These are phyloP conservation scores for Scutellaria galericulata DNA, from an alignment of 257 asterid species.

Conservation along the genomic window DNA sequence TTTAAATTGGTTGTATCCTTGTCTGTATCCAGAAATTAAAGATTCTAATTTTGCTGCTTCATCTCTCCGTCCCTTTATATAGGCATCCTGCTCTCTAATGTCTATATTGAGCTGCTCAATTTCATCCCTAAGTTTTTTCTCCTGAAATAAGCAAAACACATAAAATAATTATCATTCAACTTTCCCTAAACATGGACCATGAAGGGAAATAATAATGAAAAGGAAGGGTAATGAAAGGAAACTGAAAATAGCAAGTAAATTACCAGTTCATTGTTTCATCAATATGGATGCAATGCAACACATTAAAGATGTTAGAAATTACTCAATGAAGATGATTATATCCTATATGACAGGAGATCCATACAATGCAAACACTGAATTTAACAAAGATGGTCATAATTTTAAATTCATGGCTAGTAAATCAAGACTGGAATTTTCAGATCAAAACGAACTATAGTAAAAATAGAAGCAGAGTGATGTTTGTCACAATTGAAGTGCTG, in stretches of 20 bases:
- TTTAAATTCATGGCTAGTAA: not conserved
- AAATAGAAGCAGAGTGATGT: not conserved
- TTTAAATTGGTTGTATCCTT: slow-evolving; percentile 69
- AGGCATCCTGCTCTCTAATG: slow-evolving; percentile 66
- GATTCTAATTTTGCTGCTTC: slow-evolving; percentile 67
- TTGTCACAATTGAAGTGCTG: not conserved
- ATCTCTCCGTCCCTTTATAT: slow-evolving; percentile 65
- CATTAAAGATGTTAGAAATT: slow-evolving; percentile 7
- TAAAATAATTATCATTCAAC: slow-evolving; percentile 17
- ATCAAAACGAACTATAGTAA: slow-evolving; percentile 7
- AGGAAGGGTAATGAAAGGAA: slow-evolving; percentile 16
- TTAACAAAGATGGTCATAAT: not conserved
- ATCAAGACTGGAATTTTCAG: slow-evolving; percentile 14
- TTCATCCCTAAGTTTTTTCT: slow-evolving; percentile 74
- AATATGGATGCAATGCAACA: slow-evolving; percentile 22
- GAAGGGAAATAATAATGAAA: not conserved
- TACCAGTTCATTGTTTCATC: slow-evolving; percentile 3
- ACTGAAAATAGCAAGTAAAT: slow-evolving; percentile 6
- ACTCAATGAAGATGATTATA: slow-evolving; percentile 9
- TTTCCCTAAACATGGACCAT: slow-evolving; percentile 6
- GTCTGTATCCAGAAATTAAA: slow-evolving; percentile 76
- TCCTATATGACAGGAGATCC: not conserved
- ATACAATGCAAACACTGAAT: slow-evolving; percentile 1
- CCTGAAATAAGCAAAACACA: slow-evolving; percentile 54
- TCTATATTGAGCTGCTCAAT: slow-evolving; percentile 77